Evolutionary conservation across 2,329 filamentous ascomycete genomes (phyloP).

Genomic region (Diaporthe sp.): DNA sequence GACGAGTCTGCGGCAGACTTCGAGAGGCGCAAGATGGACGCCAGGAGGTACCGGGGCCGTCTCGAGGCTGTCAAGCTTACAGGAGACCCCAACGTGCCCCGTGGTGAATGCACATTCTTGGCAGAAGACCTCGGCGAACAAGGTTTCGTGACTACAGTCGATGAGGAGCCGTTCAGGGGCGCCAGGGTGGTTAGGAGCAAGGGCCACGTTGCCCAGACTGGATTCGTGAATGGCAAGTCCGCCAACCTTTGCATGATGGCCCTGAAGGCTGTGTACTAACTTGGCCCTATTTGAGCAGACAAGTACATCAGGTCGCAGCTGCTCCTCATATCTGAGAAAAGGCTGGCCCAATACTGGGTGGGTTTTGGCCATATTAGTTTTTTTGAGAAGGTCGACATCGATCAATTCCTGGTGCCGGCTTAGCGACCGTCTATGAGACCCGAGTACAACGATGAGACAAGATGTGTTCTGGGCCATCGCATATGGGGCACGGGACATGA

Average conservation of each 20-base stretch:
- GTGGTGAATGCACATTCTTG: constrained; percentile 86
- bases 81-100: constrained; percentile 89
- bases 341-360: constrained; percentile 86
- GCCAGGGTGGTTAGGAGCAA: constrained; percentile 78
- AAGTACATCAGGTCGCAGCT: constrained; percentile 81
- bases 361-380: constrained; percentile 71
- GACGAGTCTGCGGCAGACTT: constrained; percentile 62
- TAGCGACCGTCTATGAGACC: neutral
- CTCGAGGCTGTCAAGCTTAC: constrained; percentile 92
- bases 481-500: neutral
- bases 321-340: constrained; percentile 82
- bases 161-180: constrained; percentile 78
- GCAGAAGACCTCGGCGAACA: constrained; percentile 79
- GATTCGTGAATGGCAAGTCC: constrained; percentile 78
- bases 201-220: constrained; percentile 82
- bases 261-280: neutral
- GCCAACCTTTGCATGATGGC: neutral
- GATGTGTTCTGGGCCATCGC: neutral
- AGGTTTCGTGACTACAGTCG: constrained; percentile 74
- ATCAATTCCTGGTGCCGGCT: constrained; percentile 53
- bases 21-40: constrained; percentile 57
- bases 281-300: constrained; percentile 61
- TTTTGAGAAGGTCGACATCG: constrained; percentile 71
- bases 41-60: constrained; percentile 71
- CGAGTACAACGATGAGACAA: neutral